Evolutionary conservation across 2,329 filamentous ascomycete species (phyloP), one percentile per base, ranked within the genome.

Genomic region (Alternaria novae-zelandiae): DNA sequence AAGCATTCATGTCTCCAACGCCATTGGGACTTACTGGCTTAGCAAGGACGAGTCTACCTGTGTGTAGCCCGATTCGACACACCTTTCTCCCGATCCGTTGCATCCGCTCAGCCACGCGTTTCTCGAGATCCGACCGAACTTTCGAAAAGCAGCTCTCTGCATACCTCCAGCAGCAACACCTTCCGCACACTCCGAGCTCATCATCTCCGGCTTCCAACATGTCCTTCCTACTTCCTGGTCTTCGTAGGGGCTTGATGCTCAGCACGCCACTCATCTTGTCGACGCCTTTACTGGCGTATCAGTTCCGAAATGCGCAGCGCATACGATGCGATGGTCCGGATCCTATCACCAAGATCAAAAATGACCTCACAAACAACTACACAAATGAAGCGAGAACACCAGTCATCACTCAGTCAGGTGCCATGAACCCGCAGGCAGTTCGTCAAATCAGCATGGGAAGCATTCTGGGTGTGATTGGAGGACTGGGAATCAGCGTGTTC

Each of bases 401-500:
- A 0, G 66, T 82, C 2, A 74, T 75, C 62, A 76, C 77, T 45
- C 70, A 78, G 25, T 78, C 75, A 12, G 82, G 82, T 3, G 71
- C 76, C 1, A 65, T 81, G 23, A 85, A 84, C 63, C 77, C 80
- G 2, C 67, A 71, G 12, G 79, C 80, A 3, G 72, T 84, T 25
- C 75, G 80, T 54, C 83, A 86, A 68, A 71, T 85, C 49, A 83
- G 80, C 55, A 70, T 80, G 57, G 84, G 84, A 5, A 84, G 82
- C 62, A 82, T 85, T 63, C 66, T 83, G 28, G 83, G 75, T 4
- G 69, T 79, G 30, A 46, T 79, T 10, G 80, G 85, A 4, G 91
- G 91, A 2, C 71, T 94, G 30, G 81, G 90, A 0, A 84, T 94
- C 25, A 88, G 89, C 62, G 82, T 90, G 15, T 93, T 94, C 77